Percentiles rank a stretch among this genome's conserved stretches.
These are phyloP conservation scores for Vitis amurensis DNA, from an alignment of 164 flowering plant species.

Conservation along the genomic window DNA sequence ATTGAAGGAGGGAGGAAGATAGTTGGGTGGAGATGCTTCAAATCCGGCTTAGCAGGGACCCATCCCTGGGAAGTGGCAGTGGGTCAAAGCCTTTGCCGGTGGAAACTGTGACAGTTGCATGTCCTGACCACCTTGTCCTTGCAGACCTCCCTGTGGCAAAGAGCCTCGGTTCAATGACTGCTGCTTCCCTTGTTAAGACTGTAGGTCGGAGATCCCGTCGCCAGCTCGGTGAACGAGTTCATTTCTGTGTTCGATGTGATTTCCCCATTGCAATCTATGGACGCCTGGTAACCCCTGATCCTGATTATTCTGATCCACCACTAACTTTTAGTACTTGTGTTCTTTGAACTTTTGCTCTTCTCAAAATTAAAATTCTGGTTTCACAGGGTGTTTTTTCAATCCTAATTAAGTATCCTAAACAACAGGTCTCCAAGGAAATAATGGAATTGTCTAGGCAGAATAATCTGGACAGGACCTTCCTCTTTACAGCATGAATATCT, in stretches of 20 bases:
- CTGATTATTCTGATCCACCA: background rate
- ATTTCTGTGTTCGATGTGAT: conserved; percentile 97
- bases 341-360: background rate
- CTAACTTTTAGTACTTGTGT: background rate
- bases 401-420: background rate
- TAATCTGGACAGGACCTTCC: no score
- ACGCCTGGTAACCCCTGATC: conserved; percentile 62
- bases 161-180: conserved; percentile 60
- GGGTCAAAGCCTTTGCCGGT: conserved; percentile 46
- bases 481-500: no score
- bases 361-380: background rate
- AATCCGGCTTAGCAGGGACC: conserved; percentile 65
- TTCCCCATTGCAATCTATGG: conserved; percentile 94
- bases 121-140: conserved; percentile 89
- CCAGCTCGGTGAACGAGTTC: conserved; percentile 86
- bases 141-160: conserved; percentile 98
- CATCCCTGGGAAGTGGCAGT: conserved; percentile 48
- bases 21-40: conserved; percentile 68
- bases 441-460: no score
- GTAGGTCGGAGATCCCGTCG: conserved; percentile 92
- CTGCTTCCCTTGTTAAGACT: conserved; percentile 63
- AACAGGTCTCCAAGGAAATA: no score
- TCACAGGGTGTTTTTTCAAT: background rate
- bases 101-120: conserved; percentile 87
- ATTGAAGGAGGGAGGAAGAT: background rate